A percentile compares a stretch with the other conserved stretches of the same genome.
These are phyloP conservation scores for Penicillium paxilli DNA, from an alignment of 495 filamentous ascomycete species.

Conservation along the genomic window DNA sequence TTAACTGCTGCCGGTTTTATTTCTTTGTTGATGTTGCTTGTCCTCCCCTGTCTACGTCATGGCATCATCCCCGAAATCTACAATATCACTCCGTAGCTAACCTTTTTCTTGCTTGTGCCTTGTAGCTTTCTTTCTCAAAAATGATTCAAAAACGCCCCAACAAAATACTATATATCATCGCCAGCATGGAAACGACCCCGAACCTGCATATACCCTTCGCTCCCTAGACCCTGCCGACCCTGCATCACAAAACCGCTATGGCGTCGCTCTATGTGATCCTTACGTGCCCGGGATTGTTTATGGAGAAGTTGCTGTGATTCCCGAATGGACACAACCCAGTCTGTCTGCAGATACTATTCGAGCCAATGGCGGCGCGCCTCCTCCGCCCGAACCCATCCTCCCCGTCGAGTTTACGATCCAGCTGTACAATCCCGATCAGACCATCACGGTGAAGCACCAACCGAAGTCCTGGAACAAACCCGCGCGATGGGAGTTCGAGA, in stretches of 20 bases:
- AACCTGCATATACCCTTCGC: constrained; percentile 74
- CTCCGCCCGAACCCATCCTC: constrained; percentile 71
- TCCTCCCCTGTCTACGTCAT: constrained; percentile 20
- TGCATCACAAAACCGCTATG: constrained; percentile 78
- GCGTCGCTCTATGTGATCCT: constrained; percentile 79
- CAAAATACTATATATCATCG: constrained; percentile 66
- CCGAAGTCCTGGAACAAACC: constrained; percentile 74
- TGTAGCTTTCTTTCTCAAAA: constrained; percentile 65
- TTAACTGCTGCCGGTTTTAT: not conserved
- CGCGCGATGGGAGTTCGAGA: constrained; percentile 85
- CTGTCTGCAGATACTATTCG: constrained; percentile 79
- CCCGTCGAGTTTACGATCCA: constrained; percentile 79
- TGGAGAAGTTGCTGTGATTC: constrained; percentile 81
- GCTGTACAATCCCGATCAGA: constrained; percentile 93
- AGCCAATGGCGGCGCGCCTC: constrained; percentile 65
- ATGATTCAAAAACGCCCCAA: constrained; percentile 49
- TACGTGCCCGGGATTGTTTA: constrained; percentile 79
- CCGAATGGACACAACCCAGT: constrained; percentile 79
- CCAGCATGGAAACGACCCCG: constrained; percentile 77
- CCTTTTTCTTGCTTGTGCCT: constrained; percentile 26
- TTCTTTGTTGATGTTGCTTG: not conserved
- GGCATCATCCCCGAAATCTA: constrained; percentile 32
- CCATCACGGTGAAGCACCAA: constrained; percentile 68
- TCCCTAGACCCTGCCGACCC: constrained; percentile 70
- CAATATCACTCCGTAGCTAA: constrained; percentile 6